These are phyloP conservation scores for Hanseniaspora jakobsenii DNA, from an alignment of 805 yeast species.

Conservation along the genomic window DNA sequence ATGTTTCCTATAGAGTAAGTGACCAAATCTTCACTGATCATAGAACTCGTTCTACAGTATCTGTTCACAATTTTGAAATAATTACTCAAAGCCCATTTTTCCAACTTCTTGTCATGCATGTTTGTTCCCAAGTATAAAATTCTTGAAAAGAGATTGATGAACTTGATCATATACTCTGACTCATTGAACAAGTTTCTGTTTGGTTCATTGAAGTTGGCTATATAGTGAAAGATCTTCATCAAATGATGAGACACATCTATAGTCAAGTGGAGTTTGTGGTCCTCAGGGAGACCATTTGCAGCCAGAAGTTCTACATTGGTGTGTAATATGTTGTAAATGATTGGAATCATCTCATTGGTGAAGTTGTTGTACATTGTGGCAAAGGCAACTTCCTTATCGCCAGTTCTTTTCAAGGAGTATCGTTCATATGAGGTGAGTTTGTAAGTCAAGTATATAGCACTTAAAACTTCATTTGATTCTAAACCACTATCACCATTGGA, in stretches of 20 bases:
- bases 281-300: background rate
- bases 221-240: constrained; percentile 54
- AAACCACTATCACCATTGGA: too few species aligned
- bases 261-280: too few species aligned
- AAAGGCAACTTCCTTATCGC: background rate
- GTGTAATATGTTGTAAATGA: background rate
- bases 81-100: constrained; percentile 83
- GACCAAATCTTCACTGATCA: constrained; percentile 39
- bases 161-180: constrained; percentile 32
- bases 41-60: constrained; percentile 39
- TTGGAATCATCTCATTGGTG: constrained; percentile 8
- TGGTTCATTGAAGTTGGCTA: constrained; percentile 41
- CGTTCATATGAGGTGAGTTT: constrained; percentile 10
- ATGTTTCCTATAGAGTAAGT: constrained; percentile 42
- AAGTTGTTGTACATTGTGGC: background rate
- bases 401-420: constrained; percentile 8
- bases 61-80: constrained; percentile 56
- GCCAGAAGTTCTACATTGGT: constrained; percentile 1
- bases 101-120: constrained; percentile 52
- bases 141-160: constrained; percentile 66
- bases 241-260: constrained; percentile 20
- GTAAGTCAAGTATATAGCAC: constrained; percentile 11
- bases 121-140: too few species aligned
- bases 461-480: constrained; percentile 4
- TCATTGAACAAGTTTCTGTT: constrained; percentile 38